phyloP scores from a whole-genome alignment of 2,329 filamentous ascomycete species.

The Fusarium bactridioides region DNA sequence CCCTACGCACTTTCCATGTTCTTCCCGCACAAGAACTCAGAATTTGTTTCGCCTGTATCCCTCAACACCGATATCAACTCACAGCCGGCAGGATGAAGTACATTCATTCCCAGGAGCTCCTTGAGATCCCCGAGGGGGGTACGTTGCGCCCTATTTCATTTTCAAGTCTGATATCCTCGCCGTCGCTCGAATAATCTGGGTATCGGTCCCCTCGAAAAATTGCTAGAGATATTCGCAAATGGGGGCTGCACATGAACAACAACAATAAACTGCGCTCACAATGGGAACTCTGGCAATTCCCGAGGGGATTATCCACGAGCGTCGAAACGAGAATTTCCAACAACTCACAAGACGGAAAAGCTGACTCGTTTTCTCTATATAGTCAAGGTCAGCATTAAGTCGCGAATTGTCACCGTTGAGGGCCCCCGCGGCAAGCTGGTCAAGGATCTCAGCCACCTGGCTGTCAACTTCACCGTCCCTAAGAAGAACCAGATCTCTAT shows the following conservation, averaged over 20 bases:
- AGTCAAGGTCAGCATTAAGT: conserved; percentile 99
- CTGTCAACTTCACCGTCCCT: conserved; percentile 92
- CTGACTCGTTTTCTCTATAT: conserved; percentile 56
- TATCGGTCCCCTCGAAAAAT: conserved; percentile 11
- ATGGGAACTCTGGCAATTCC: neutral
- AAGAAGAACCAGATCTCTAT: conserved; percentile 90
- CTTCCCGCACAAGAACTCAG: conserved; percentile 46
- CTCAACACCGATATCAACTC: conserved; percentile 56
- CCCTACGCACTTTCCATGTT: conserved; percentile 48
- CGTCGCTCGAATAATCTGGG: conserved; percentile 9
- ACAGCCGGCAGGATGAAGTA: conserved; percentile 92
- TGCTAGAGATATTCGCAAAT: conserved; percentile 24
- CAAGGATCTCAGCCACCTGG: conserved; percentile 96
- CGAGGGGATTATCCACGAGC: conserved; percentile 1
- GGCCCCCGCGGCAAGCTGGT: conserved; percentile 95
- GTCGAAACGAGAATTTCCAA: neutral
- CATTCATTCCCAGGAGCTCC: conserved; percentile 97
- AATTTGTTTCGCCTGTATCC: conserved; percentile 25
- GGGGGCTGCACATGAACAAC: conserved; percentile 21
- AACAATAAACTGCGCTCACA: conserved; percentile 21
- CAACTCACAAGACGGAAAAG: conserved; percentile 21
- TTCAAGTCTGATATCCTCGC: neutral
- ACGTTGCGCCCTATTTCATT: conserved; percentile 58
- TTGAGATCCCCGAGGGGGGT: conserved; percentile 97
- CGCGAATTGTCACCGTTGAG: conserved; percentile 94